Evolutionary conservation across 169 alveolate species (phyloP).

Genomic region (Eimeria maxima): DNA sequence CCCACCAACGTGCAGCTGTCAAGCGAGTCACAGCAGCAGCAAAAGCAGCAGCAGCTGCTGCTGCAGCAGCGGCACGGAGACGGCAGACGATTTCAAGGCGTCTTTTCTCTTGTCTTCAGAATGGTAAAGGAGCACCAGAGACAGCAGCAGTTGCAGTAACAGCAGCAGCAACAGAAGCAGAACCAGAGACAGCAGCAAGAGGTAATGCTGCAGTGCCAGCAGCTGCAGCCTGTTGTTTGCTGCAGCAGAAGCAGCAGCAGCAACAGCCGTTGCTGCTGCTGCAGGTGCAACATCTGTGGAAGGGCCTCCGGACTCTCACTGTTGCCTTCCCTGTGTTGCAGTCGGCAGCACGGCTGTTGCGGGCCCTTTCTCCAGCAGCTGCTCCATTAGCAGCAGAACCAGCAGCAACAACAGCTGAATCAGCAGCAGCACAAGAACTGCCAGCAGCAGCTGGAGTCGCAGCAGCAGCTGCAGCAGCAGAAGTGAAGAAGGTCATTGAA

Average conservation of each 20-base stretch:
- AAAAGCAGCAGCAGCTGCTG: not conserved
- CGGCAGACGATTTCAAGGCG: not conserved
- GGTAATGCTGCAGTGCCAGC: not conserved
- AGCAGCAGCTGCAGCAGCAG: slow-evolving; percentile 15
- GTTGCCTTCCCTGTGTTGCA: not conserved
- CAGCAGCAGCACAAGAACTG: too few species aligned
- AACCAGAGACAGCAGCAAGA: too few species aligned
- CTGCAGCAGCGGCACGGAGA: not conserved
- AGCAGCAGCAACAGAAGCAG: not conserved
- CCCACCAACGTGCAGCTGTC: slow-evolving; percentile 87
- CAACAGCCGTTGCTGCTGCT: not conserved
- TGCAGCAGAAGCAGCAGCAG: not conserved
- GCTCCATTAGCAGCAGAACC: too few species aligned
- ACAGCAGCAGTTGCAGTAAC: not conserved
- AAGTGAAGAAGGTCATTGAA: too few species aligned
- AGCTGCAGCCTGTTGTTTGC: not conserved
- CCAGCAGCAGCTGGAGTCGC: not conserved
- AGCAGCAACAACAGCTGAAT: too few species aligned
- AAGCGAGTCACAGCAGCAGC: not conserved
- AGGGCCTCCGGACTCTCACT: not conserved
- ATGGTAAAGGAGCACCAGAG: not conserved
- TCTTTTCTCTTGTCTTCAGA: not conserved
- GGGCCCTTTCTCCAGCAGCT: too few species aligned
- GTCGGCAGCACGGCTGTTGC: not conserved
- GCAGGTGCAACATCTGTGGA: slow-evolving; percentile 3